These are phyloP conservation scores for Tetrapisispora fleetii DNA, from an alignment of 805 yeast species.

Conservation along the genomic window DNA sequence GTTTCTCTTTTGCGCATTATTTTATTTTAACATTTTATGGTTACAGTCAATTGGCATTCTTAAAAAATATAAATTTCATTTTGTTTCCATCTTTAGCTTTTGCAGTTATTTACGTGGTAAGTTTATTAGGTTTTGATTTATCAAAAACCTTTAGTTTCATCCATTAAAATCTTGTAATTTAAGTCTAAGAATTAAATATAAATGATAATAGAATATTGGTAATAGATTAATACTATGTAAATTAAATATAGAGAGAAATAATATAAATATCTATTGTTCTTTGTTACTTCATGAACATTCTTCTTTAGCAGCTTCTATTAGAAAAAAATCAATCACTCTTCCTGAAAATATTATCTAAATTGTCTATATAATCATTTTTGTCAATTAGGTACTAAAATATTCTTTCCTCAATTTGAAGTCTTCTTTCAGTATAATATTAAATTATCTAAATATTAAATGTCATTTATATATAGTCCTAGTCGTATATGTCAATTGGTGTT, in stretches of 20 bases:
- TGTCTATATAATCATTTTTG: too few species aligned
- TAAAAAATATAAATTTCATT: constrained; percentile 52
- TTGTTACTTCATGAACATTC: too few species aligned
- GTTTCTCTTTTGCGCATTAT: constrained; percentile 66
- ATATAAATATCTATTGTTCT: too few species aligned
- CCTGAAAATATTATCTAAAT: too few species aligned
- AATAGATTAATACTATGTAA: not conserved
- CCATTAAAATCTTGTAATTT: constrained; percentile 4
- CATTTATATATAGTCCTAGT: not conserved
- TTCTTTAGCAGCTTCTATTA: too few species aligned
- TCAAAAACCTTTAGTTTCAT: constrained; percentile 39
- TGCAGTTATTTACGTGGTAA: constrained; percentile 46
- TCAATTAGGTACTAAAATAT: too few species aligned
- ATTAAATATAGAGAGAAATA: too few species aligned
- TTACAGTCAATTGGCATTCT: constrained; percentile 64
- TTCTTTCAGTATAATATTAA: not conserved
- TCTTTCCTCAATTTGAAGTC: not conserved
- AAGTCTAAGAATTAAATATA: not conserved
- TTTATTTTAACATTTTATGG: constrained; percentile 78
- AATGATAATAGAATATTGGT: not conserved
- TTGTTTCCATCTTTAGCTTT: constrained; percentile 56
- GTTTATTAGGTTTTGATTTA: constrained; percentile 61
- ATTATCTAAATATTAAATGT: not conserved
- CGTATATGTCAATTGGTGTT: constrained; percentile 88
- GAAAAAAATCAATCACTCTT: too few species aligned